phyloP scores from a whole-genome alignment of 371 early-diverging fungal species.

The Rhizopus stolonifer region DNA sequence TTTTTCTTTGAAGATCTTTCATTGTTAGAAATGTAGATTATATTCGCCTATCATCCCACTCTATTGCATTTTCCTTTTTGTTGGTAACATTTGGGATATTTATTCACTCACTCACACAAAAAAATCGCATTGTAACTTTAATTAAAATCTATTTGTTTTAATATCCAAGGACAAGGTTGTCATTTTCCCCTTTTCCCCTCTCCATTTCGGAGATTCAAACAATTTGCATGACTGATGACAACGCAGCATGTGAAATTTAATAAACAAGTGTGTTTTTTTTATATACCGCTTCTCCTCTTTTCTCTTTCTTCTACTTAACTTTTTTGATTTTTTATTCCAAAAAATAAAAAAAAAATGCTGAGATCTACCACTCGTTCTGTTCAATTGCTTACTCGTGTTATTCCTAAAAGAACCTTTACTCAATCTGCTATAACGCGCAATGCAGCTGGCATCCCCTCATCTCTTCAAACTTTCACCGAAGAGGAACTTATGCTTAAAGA shows the following conservation, averaged over 20 bases:
- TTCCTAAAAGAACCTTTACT: slow-evolving; percentile 41
- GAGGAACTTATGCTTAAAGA: slow-evolving; percentile 82
- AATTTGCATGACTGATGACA: not conserved
- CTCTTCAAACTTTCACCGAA: slow-evolving; percentile 77
- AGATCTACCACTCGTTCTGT: slow-evolving; percentile 22
- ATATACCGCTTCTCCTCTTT: not conserved
- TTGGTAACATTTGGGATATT: too few relatives aligned
- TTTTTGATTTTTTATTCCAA: not conserved
- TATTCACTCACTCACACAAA: too few relatives aligned
- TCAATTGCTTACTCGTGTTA: slow-evolving; percentile 16
- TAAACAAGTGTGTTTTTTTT: not conserved
- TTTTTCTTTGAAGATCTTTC: slow-evolving; percentile 29
- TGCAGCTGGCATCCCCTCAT: slow-evolving; percentile 38
- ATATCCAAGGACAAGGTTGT: too few relatives aligned
- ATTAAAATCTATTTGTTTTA: too few relatives aligned
- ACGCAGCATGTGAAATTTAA: not conserved
- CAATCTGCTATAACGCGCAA: slow-evolving; percentile 46
- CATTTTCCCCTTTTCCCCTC: too few relatives aligned
- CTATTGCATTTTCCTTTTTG: not conserved
- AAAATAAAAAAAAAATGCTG: slow-evolving; percentile 14
- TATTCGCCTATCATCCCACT: not conserved
- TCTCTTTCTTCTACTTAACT: not conserved
- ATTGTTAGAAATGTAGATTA: slow-evolving; percentile 8
- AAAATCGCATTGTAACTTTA: too few relatives aligned
- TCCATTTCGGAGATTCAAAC: not conserved